These are phyloP conservation scores for Exophiala sp. DNA, from an alignment of 2,329 filamentous ascomycete genomes.

Conservation along the genomic window DNA sequence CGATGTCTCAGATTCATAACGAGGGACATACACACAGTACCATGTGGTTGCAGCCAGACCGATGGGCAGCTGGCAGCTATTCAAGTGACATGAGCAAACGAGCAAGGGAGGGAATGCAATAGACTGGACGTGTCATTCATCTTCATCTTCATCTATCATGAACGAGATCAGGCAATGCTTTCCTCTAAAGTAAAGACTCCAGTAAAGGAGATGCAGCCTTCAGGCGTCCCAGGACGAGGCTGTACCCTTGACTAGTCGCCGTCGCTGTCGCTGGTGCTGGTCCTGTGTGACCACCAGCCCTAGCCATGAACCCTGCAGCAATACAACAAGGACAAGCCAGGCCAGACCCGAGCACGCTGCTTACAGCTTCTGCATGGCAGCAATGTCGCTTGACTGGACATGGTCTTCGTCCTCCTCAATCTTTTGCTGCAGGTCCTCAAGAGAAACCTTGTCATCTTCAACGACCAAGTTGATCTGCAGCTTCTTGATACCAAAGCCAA, in stretches of 20 bases:
- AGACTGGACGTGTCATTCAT: slow-evolving; percentile 8
- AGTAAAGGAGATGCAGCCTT: neutral
- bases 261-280: neutral
- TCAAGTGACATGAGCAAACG: neutral
- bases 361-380: slow-evolving; percentile 62
- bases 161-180: slow-evolving; percentile 1
- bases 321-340: too few relatives aligned
- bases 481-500: slow-evolving; percentile 98
- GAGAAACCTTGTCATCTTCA: slow-evolving; percentile 92
- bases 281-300: slow-evolving; percentile 1
- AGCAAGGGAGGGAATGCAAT: neutral
- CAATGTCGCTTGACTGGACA: slow-evolving; percentile 89
- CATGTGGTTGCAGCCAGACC: neutral
- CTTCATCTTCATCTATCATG: slow-evolving; percentile 13
- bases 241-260: neutral
- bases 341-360: slow-evolving; percentile 1
- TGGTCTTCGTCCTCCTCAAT: slow-evolving; percentile 87
- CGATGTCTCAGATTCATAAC: slow-evolving; percentile 18
- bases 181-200: slow-evolving; percentile 2
- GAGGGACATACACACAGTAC: too few relatives aligned
- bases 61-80: slow-evolving; percentile 2
- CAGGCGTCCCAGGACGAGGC: slow-evolving; percentile 3
- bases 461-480: slow-evolving; percentile 97
- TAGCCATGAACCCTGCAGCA: neutral
- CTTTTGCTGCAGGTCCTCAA: slow-evolving; percentile 78